phyloP scores from a whole-genome alignment of 179 eudicot genomes.

The Nepenthes alata region DNA sequence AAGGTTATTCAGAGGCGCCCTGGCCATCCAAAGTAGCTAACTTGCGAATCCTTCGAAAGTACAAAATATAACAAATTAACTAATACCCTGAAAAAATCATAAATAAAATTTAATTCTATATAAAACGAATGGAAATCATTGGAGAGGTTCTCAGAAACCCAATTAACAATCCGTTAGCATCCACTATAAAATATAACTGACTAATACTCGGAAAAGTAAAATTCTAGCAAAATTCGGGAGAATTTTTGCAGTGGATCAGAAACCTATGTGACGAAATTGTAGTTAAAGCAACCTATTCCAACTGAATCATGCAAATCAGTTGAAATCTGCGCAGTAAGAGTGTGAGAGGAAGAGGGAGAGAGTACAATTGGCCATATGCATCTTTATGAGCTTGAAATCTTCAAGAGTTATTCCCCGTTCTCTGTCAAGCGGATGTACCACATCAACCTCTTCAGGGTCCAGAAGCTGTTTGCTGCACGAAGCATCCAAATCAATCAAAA shows the following conservation, averaged over 20 bases:
- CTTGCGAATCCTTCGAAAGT: no score
- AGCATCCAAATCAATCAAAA: slow-evolving; percentile 1
- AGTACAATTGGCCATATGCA: slow-evolving; percentile 81
- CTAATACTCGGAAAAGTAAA: neutral
- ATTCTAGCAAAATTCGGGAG: neutral
- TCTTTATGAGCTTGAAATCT: slow-evolving; percentile 77
- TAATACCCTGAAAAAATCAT: no score
- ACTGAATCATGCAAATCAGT: no score
- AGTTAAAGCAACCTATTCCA: slow-evolving; percentile 5
- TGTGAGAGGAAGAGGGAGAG: slow-evolving; percentile 1
- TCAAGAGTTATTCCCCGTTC: slow-evolving; percentile 74
- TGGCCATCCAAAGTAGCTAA: no score
- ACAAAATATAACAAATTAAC: no score
- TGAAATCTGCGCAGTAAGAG: neutral
- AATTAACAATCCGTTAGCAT: no score
- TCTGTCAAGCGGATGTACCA: slow-evolving; percentile 60
- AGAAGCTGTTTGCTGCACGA: slow-evolving; percentile 48
- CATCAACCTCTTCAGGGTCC: slow-evolving; percentile 81
- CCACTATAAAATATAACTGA: no score
- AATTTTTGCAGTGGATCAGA: neutral
- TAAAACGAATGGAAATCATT: no score
- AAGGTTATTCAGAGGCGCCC: no score
- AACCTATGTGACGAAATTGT: neutral
- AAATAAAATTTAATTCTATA: no score
- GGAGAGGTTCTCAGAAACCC: no score